Conservation (phyloP, 352 stramenopile genomes). For the Discostella stelligera region DNA sequence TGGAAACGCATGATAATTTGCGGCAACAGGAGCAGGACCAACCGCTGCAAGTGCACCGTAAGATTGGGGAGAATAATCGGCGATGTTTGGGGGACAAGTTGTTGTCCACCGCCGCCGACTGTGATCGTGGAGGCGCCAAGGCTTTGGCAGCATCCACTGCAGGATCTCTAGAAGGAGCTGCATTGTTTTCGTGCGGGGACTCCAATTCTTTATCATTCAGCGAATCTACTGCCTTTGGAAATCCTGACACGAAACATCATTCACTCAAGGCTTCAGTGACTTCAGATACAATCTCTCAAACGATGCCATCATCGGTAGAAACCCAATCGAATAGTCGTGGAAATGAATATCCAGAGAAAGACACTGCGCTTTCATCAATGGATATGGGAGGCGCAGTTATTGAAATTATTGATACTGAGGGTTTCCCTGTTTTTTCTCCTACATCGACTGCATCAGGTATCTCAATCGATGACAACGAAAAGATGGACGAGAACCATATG, state of each 20-base stretch:
- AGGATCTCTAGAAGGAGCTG: not conserved
- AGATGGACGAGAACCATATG: not conserved
- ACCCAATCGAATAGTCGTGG: not conserved
- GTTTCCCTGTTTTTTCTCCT: slow-evolving; percentile 24
- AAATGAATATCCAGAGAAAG: not conserved
- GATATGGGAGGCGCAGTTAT: not conserved
- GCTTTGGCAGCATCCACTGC: not conserved
- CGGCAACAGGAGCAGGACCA: slow-evolving; percentile 7
- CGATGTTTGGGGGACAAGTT: slow-evolving; percentile 1
- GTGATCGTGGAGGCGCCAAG: not conserved
- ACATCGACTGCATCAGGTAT: not conserved
- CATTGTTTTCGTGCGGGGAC: not conserved
- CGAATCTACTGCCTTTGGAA: slow-evolving; percentile 1
- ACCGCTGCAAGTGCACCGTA: not conserved
- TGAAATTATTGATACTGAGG: slow-evolving; percentile 28
- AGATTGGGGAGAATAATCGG: not conserved
- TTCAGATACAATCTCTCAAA: not conserved
- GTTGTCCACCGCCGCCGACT: not conserved
- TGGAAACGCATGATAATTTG: not conserved
- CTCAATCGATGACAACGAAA: not conserved
- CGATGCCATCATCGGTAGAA: not conserved
- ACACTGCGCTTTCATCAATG: not conserved
- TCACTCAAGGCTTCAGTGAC: not conserved
- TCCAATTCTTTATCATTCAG: slow-evolving; percentile 21
- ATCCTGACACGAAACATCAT: not conserved